A percentile compares a stretch with the other conserved stretches of the same genome.
Evolutionary conservation across 306 rosid species (phyloP).

Genomic region (Trichosanthes cucumerina): DNA sequence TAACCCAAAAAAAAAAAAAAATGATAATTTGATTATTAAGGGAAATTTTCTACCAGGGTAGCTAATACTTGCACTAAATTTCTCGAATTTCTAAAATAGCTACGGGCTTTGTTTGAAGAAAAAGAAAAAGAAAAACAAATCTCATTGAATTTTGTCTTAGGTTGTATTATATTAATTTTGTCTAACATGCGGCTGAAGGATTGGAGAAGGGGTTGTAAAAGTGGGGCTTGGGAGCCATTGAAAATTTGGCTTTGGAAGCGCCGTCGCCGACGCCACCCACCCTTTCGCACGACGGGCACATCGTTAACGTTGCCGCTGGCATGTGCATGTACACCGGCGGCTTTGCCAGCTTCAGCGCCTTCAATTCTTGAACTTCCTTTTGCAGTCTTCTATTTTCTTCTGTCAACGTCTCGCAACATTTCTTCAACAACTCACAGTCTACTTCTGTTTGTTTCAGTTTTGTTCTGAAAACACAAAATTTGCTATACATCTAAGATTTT

Average conservation of each 20-base stretch:
- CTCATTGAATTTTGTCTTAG: neutral
- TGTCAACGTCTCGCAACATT: constrained; percentile 77
- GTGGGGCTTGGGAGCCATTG: constrained; percentile 55
- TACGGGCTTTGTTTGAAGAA: neutral
- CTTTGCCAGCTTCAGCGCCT: constrained; percentile 50
- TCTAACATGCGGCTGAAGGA: constrained; percentile 82
- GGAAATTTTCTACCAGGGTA: neutral
- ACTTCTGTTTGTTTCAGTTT: constrained; percentile 96
- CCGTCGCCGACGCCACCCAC: constrained; percentile 19
- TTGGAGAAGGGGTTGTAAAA: constrained; percentile 62
- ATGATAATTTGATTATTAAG: neutral
- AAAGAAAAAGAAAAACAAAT: too few relatives aligned
- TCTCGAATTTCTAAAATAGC: neutral
- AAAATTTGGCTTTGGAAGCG: constrained; percentile 41
- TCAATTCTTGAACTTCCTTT: constrained; percentile 76
- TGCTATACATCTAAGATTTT: too few relatives aligned
- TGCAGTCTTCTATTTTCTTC: constrained; percentile 81
- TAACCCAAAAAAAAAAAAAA: neutral
- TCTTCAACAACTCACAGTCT: constrained; percentile 82
- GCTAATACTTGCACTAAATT: neutral
- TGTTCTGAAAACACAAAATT: constrained; percentile 73
- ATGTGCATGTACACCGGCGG: constrained; percentile 81
- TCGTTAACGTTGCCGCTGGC: constrained; percentile 78
- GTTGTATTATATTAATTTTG: neutral
- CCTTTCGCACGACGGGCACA: constrained; percentile 91